These are phyloP conservation scores for Eutypella sp. DNA, from an alignment of 2,329 filamentous ascomycete genomes.

Conservation along the genomic window DNA sequence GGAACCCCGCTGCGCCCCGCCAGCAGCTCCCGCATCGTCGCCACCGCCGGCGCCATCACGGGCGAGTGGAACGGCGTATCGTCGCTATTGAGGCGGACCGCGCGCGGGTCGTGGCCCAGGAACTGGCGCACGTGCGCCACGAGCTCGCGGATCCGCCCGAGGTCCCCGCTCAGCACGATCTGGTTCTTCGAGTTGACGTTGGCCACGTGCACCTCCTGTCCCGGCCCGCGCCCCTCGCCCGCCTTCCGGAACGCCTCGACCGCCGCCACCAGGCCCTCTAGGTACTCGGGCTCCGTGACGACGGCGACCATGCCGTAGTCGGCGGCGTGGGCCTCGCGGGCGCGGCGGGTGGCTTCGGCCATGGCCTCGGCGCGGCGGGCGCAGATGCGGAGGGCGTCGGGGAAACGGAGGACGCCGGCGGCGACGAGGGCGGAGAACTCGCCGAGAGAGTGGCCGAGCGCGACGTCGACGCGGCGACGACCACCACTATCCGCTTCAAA, in stretches of 20 bases:
- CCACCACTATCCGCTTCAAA: too few relatives aligned
- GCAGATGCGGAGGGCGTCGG: constrained; percentile 73
- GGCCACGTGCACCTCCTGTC: constrained; percentile 84
- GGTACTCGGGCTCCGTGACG: constrained; percentile 77
- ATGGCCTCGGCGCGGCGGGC: constrained; percentile 76
- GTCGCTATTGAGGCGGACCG: constrained; percentile 80
- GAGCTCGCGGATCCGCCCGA: constrained; percentile 75
- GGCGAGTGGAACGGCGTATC: constrained; percentile 89
- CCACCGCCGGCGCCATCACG: constrained; percentile 81
- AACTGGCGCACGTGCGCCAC: constrained; percentile 84
- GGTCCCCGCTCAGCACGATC: constrained; percentile 86
- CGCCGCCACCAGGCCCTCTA: constrained; percentile 63
- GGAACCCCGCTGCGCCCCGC: constrained; percentile 50
- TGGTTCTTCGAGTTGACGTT: constrained; percentile 97
- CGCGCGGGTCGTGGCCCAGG: constrained; percentile 83
- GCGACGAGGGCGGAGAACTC: constrained; percentile 90
- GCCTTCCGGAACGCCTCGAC: constrained; percentile 80
- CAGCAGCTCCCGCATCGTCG: constrained; percentile 66
- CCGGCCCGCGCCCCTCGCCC: too few relatives aligned
- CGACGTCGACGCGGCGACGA: constrained; percentile 68
- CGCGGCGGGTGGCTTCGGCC: constrained; percentile 67
- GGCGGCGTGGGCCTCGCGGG: constrained; percentile 63
- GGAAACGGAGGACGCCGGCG: constrained; percentile 72
- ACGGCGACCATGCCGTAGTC: constrained; percentile 94
- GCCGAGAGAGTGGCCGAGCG: constrained; percentile 84